These are phyloP conservation scores for Aquilaria agallochum DNA, from an alignment of 441 rosid species.

Conservation along the genomic window DNA sequence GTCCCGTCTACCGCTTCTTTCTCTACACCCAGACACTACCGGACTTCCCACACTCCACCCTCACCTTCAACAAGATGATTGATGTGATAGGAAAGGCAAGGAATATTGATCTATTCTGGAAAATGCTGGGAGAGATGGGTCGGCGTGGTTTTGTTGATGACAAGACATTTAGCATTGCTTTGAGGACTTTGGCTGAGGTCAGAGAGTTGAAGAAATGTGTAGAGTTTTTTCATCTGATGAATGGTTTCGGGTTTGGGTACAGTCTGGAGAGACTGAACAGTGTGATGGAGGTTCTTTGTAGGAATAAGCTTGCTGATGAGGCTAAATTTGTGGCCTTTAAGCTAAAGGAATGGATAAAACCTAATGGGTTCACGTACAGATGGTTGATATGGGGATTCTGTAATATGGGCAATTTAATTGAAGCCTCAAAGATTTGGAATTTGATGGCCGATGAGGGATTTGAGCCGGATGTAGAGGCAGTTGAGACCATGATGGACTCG, in stretches of 20 bases:
- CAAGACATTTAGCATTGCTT: constrained; percentile 52
- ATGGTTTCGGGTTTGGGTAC: constrained; percentile 43
- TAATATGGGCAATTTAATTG: constrained; percentile 55
- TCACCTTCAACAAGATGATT: constrained; percentile 65
- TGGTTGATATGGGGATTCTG: constrained; percentile 64
- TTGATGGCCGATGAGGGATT: constrained; percentile 69
- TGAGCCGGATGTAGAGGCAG: constrained; percentile 44
- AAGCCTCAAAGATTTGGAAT: constrained; percentile 81
- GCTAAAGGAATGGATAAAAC: constrained; percentile 47
- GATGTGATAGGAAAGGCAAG: constrained; percentile 58
- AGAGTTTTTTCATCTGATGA: constrained; percentile 57
- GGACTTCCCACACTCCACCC: constrained; percentile 38
- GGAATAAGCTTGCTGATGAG: constrained; percentile 54
- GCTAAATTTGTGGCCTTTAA: constrained; percentile 53
- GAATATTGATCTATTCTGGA: constrained; percentile 78
- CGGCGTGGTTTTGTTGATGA: constrained; percentile 44
- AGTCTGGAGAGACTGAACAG: constrained; percentile 44
- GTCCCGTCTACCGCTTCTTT: constrained; percentile 73
- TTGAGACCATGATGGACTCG: constrained; percentile 60
- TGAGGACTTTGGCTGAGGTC: constrained; percentile 52
- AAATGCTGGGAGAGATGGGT: constrained; percentile 40
- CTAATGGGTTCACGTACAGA: constrained; percentile 53
- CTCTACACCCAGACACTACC: constrained; percentile 47
- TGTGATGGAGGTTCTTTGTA: constrained; percentile 51
- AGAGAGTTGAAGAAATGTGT: constrained; percentile 75